phyloP scores from a whole-genome alignment of 805 yeast genomes.

The Barnettozyma siamensis region DNA sequence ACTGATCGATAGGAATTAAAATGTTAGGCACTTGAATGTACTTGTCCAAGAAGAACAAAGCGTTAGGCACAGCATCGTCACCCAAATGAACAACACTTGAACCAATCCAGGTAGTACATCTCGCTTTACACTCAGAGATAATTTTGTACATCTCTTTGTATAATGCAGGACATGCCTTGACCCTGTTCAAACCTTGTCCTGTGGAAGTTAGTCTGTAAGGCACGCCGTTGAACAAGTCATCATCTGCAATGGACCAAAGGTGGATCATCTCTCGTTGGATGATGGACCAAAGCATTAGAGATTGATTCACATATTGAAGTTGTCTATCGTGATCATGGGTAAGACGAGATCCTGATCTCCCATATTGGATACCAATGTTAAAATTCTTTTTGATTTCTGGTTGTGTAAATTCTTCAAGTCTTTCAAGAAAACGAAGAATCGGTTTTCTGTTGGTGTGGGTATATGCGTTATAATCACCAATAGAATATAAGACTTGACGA shows the following conservation, averaged over 20 bases:
- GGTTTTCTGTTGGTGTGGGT: conserved; percentile 65
- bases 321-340: conserved; percentile 72
- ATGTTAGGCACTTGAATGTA: conserved; percentile 77
- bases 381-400: conserved; percentile 36
- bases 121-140: conserved; percentile 55
- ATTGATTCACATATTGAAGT: conserved; percentile 68
- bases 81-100: conserved; percentile 77
- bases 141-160: conserved; percentile 67
- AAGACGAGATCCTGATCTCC: conserved; percentile 62
- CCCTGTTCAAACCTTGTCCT: conserved; percentile 77
- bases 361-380: conserved; percentile 59
- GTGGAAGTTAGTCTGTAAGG: conserved; percentile 60
- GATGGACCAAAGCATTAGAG: conserved; percentile 67
- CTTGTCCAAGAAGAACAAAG: conserved; percentile 71
- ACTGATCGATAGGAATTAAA: conserved; percentile 63
- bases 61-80: conserved; percentile 81
- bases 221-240: conserved; percentile 53
- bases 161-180: conserved; percentile 66
- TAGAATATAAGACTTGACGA: conserved; percentile 67
- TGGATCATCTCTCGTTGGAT: conserved; percentile 75
- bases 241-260: conserved; percentile 73
- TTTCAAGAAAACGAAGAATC: conserved; percentile 52
- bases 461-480: conserved; percentile 74
- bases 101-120: conserved; percentile 70
- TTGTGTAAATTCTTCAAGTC: conserved; percentile 42